Percentiles rank a stretch among this genome's conserved stretches.
Evolutionary conservation across 805 yeast species (phyloP).

Genomic region (Hemisphaericaspora nanyangensis): DNA sequence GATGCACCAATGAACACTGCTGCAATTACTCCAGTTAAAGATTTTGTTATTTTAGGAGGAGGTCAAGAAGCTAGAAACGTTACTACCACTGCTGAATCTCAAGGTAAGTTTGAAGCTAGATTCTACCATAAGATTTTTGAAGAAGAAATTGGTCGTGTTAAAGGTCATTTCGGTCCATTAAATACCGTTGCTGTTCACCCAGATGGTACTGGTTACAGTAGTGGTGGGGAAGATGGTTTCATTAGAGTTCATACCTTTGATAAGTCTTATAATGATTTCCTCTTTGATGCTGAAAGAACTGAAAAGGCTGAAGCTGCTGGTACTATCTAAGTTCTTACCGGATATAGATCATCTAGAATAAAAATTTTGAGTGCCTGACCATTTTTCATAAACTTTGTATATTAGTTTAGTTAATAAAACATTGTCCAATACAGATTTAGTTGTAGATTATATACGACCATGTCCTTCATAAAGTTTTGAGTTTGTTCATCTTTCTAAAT

Average conservation of each 20-base stretch:
- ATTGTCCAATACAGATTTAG: not conserved
- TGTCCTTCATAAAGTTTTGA: no score
- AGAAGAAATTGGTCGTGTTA: slow-evolving; percentile 95
- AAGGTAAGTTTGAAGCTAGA: slow-evolving; percentile 96
- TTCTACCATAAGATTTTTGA: slow-evolving; percentile 91
- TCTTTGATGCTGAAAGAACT: slow-evolving; percentile 85
- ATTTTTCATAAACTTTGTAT: slow-evolving; percentile 1
- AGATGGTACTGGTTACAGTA: slow-evolving; percentile 86
- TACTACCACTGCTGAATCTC: slow-evolving; percentile 89
- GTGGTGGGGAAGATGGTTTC: slow-evolving; percentile 98
- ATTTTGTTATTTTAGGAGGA: slow-evolving; percentile 92
- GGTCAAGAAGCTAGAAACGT: slow-evolving; percentile 99
- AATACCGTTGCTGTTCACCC: slow-evolving; percentile 94
- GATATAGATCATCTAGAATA: no score
- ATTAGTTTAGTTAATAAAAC: not conserved
- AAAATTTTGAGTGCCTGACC: no score
- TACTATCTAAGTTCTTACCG: slow-evolving; percentile 17
- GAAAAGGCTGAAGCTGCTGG: slow-evolving; percentile 47
- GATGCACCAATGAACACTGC: slow-evolving; percentile 97
- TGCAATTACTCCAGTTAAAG: slow-evolving; percentile 87
- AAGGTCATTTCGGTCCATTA: slow-evolving; percentile 98
- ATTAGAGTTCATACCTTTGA: slow-evolving; percentile 93
- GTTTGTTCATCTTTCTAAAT: no score
- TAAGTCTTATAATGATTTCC: slow-evolving; percentile 87
- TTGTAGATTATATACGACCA: no score